phyloP scores from a whole-genome alignment of 768 basidiomycete species.

The Serendipita sp. region DNA sequence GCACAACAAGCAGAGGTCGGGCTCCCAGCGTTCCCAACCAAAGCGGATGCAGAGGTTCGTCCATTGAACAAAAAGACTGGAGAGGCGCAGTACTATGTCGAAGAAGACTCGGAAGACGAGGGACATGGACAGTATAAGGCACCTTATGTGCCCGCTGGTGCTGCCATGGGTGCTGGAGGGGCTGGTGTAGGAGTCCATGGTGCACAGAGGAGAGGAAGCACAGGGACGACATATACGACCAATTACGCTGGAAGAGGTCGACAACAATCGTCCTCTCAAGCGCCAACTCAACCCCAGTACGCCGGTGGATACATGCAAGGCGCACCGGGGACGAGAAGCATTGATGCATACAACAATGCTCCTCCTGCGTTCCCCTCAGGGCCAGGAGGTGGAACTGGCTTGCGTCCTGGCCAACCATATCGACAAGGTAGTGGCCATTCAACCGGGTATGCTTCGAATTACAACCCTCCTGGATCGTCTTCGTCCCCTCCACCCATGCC shows the following conservation, averaged over 20 bases:
- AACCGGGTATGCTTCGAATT: background rate
- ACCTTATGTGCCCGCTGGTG: background rate
- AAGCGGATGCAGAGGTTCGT: background rate
- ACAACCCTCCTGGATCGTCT: background rate
- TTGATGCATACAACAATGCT: background rate
- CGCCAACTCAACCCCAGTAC: background rate
- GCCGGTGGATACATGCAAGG: background rate
- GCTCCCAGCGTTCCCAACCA: slow-evolving; percentile 43
- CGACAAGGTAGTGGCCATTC: background rate
- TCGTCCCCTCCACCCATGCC: slow-evolving; percentile 2
- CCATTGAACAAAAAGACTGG: background rate
- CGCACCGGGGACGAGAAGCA: background rate
- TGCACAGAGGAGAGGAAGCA: background rate
- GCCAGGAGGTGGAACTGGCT: background rate
- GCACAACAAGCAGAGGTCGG: slow-evolving; percentile 51
- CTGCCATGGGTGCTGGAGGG: background rate
- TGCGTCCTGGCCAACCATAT: background rate
- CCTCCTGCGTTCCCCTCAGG: background rate
- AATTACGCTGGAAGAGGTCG: background rate
- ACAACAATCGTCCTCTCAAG: background rate
- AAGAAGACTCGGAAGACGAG: slow-evolving; percentile 1
- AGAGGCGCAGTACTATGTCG: background rate
- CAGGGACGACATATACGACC: background rate
- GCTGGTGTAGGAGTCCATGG: background rate
- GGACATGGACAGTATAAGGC: background rate